Percentiles rank a stretch among this genome's conserved stretches.
Conservation (phyloP, 345 rosid genomes). For the Gossypium raimondii region DNA sequence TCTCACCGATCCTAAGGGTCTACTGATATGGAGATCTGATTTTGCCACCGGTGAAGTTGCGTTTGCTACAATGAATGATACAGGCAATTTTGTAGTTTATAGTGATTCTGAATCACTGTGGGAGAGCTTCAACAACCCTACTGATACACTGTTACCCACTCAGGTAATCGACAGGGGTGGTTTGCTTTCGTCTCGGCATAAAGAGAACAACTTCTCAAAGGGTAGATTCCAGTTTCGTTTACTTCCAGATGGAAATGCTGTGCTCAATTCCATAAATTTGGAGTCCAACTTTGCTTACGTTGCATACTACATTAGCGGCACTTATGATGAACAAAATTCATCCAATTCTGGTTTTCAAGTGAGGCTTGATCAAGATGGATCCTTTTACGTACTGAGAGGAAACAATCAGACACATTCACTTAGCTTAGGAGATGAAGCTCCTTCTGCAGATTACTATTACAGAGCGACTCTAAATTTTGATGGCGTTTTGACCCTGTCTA, state of each 20-base stretch:
- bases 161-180: slow-evolving; percentile 20
- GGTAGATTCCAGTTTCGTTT: slow-evolving; percentile 38
- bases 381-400: slow-evolving; percentile 21
- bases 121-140: slow-evolving; percentile 19
- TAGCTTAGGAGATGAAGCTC: not conserved
- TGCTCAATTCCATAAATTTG: slow-evolving; percentile 27
- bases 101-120: not conserved
- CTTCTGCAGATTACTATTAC: not conserved
- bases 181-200: slow-evolving; percentile 22
- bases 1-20: not conserved
- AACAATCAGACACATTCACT: slow-evolving; percentile 12
- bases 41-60: not conserved
- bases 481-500: slow-evolving; percentile 30
- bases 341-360: slow-evolving; percentile 26
- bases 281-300: slow-evolving; percentile 16
- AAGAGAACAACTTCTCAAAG: slow-evolving; percentile 26
- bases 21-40: slow-evolving; percentile 24
- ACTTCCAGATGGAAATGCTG: slow-evolving; percentile 24
- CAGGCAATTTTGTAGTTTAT: slow-evolving; percentile 18
- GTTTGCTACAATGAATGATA: slow-evolving; percentile 25
- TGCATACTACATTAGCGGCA: slow-evolving; percentile 20
- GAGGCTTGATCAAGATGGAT: slow-evolving; percentile 26
- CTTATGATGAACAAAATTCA: not conserved
- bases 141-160: slow-evolving; percentile 34
- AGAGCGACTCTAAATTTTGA: slow-evolving; percentile 35